Base-by-base conservation (phyloP, 164 flowering plant species). In the Stephania yunnanensis region DNA sequence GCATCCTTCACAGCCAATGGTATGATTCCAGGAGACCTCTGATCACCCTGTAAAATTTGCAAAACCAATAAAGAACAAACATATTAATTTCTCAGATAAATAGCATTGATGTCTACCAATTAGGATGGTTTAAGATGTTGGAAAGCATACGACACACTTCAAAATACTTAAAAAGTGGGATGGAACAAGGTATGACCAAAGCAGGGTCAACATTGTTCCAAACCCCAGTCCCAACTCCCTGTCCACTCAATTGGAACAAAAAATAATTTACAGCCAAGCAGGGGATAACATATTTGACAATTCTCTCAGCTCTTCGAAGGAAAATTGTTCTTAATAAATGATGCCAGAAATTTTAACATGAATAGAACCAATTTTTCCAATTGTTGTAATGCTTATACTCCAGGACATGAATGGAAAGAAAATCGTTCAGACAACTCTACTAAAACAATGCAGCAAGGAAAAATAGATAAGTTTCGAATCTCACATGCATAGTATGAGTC, bases 1-100 rank as follows among this genome's bases (percentile, higher is more conserved):
- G 91, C 92, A 88, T 95, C 98, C 84, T 95, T 95, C 77, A 95
- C 95, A 69, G 99, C 96, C 82, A 91, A 83, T 31, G 99, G 98
- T 75, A 95, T 92, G 63, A 93, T 92, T 55, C 99, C 98, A 74
- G 99, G 99, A 48, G 99, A 93, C 80, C 98, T 90, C 75, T 95
- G 99, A 87, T 95, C 94, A 79, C 98, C 99, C 99, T 95, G 90
- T 73, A 75, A 76, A 69, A 65, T 70, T 36, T 42, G 42, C 42
- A 46, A 12, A 19, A 15, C 15, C 52, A 48, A 71, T 25, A 66
- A 36, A 36, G 42, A 36, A 36, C 66, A 66, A 80, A 80, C 73
- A 80, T 69, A 68, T 44, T 50, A 50, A 48, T 10, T 36, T 36
- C 42, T 10, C 55, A 48, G 10, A 8, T 48, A 48, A 48, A 12